These are phyloP conservation scores for Hyphopichia buzzinii DNA, from an alignment of 1,139 yeast genomes.

Conservation along the genomic window DNA sequence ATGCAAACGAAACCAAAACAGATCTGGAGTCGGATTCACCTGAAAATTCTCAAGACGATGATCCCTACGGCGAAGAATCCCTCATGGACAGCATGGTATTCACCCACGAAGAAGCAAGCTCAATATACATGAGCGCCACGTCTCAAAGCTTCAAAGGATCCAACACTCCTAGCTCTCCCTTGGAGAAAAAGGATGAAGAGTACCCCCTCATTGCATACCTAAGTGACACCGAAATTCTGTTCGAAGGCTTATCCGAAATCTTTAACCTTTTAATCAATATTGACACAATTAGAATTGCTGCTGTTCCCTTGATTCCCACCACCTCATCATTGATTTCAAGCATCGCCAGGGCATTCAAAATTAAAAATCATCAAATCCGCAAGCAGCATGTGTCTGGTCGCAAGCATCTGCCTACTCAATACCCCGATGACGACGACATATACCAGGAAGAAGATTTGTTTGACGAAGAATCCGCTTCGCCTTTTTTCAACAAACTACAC, in stretches of 20 bases:
- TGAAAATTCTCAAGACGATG: constrained; percentile 23
- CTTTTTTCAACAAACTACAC: constrained; percentile 31
- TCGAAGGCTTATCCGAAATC: constrained; percentile 51
- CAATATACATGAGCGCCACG: constrained; percentile 82
- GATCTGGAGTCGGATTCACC: constrained; percentile 14
- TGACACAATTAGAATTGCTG: constrained; percentile 45
- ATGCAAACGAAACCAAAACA: constrained; percentile 3
- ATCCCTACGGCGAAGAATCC: constrained; percentile 38
- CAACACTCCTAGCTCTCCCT: neutral
- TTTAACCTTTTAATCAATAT: constrained; percentile 48
- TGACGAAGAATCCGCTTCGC: constrained; percentile 8
- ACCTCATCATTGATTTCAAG: constrained; percentile 29
- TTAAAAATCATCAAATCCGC: constrained; percentile 29
- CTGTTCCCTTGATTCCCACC: constrained; percentile 36
- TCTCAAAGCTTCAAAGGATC: constrained; percentile 37
- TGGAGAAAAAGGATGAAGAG: constrained; percentile 4
- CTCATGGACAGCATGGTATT: constrained; percentile 63
- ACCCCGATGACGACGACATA: constrained; percentile 20
- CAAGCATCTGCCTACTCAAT: constrained; percentile 17
- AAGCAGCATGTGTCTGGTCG: constrained; percentile 14
- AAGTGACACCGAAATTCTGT: constrained; percentile 37
- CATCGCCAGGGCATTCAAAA: constrained; percentile 30
- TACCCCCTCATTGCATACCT: constrained; percentile 28
- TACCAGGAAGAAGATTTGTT: constrained; percentile 12
- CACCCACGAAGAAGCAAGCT: constrained; percentile 67